Conservation (phyloP, 2,329 filamentous ascomycete genomes). For the Graphiopsis chlorocephala region DNA sequence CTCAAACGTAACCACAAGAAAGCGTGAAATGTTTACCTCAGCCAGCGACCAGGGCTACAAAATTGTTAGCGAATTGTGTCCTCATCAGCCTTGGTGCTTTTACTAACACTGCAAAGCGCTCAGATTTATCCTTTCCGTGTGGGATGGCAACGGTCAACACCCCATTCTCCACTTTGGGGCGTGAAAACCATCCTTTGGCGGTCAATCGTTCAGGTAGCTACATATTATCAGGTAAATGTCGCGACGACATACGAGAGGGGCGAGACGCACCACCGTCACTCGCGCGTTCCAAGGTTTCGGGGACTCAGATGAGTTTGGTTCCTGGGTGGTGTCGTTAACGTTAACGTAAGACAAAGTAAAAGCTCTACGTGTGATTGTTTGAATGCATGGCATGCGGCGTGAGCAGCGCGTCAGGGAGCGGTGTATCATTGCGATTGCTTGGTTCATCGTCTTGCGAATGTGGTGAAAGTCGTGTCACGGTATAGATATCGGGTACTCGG, state of each 20-base stretch:
- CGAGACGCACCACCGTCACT: not conserved
- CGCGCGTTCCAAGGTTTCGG: not conserved
- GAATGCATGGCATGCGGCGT: not conserved
- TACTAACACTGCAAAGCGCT: not conserved
- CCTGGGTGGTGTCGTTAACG: not conserved
- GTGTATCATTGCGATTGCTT: not conserved
- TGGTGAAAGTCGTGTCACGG: not conserved
- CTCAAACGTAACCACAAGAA: not conserved
- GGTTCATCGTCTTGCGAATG: not conserved
- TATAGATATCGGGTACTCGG: not conserved
- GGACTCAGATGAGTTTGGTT: not conserved
- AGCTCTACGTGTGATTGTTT: not conserved
- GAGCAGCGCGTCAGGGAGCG: not conserved
- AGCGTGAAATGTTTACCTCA: slow-evolving; percentile 3
- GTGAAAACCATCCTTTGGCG: not conserved
- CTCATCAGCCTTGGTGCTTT: too few species aligned
- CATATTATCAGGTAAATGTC: not conserved
- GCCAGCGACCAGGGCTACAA: slow-evolving; percentile 22
- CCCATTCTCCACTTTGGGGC: not conserved
- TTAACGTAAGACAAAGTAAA: not conserved
- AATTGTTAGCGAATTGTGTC: not conserved
- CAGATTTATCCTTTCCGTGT: too few species aligned
- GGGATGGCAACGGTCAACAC: not conserved
- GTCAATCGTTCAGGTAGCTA: not conserved
- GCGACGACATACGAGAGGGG: not conserved